Evolutionary conservation across 345 rosid genomes (phyloP), one percentile per base, ranked within the genome.

Genomic region (Eucalyptus rudis): DNA sequence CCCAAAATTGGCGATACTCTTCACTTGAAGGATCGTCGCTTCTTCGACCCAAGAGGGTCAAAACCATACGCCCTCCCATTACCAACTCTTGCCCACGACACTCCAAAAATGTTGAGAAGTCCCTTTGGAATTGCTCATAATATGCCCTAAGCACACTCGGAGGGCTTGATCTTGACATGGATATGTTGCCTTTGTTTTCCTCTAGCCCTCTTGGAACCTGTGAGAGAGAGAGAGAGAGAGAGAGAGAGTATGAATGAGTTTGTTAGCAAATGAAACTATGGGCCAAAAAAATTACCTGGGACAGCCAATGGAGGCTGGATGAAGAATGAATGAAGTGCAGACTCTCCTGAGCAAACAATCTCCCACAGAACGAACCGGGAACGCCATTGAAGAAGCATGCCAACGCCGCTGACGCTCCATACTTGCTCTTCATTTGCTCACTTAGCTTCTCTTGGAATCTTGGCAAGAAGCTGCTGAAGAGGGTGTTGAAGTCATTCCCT

Each of bases 231-330:
- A 13, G 51, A 49, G 51, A 49, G 51, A 49, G 51, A 15, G 20
- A 51, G 54, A 51, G 54, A 51, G 54, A 51, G 54, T 51, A 51
- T 51, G 54, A 51, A 51, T 51, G 54, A 16, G 22, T 51, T 51
- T 51, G 2, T 80, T 81, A 25, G 8, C 51, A n/a, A 50, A 84
- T 84, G 86, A 45, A 45, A 47, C 20, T 44, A 4, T 24, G 16
- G 49, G 31, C 31, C 51, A 33, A 84, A 16, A 50, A 33, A 36
- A n/a, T 87, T 87, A 92, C 95, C 92, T 91, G 91, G 58, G 95
- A 94, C 9, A 94, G 92, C 97, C 97, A 95, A 29, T 93, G 92
- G 87, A 86, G 94, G 76, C 94, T 91, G 85, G 91, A 94, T 5
- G 94, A 92, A 51, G 94, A 93, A 88, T 93, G 94, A 44, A 94